phyloP scores from a whole-genome alignment of 306 rosid genomes.

The Cucumis sativus region Cucumber_9930_V3 NC_026659.2:3376501-3377000 shows the following conservation, averaged over 20 bases:
- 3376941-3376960: conserved; percentile 34
- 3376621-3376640: no score
- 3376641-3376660: no score
- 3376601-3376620: no score
- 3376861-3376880: background rate
- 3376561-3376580: no score
- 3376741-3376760: background rate
- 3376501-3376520: no score
- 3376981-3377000: conserved; percentile 41
- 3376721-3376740: background rate
- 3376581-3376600: no score
- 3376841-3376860: background rate
- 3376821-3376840: background rate
- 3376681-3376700: background rate
- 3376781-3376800: background rate
- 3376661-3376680: no score
- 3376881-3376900: conserved; percentile 27
- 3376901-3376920: conserved; percentile 70
- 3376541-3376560: no score
- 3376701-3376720: background rate
- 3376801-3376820: background rate
- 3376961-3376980: conserved; percentile 84
- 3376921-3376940: conserved; percentile 93
- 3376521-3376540: no score
- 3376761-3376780: background rate